phyloP scores from a whole-genome alignment of 1,284 basidiomycete genomes.

The Coniferiporia sulphurascens region DNA sequence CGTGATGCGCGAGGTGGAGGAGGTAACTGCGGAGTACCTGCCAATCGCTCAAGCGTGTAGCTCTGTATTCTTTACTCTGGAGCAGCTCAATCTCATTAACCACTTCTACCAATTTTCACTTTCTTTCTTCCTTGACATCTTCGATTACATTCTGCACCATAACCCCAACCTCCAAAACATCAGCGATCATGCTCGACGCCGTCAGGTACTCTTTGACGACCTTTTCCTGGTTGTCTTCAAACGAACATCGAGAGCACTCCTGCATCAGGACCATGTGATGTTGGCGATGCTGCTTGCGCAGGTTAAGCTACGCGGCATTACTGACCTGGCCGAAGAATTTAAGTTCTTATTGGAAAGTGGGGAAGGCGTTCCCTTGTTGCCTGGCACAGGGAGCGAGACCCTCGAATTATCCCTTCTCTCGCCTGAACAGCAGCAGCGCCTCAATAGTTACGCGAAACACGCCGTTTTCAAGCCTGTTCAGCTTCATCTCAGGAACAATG shows the following conservation, averaged over 20 bases:
- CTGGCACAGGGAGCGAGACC: constrained; percentile 34
- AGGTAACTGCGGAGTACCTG: constrained; percentile 92
- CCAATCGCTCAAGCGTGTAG: constrained; percentile 96
- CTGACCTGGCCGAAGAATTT: constrained; percentile 80
- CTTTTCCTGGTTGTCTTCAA: constrained; percentile 89
- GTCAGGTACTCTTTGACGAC: constrained; percentile 84
- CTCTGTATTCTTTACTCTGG: constrained; percentile 95
- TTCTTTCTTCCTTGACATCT: constrained; percentile 97
- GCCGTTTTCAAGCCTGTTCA: constrained; percentile 76
- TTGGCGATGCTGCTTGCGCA: constrained; percentile 89
- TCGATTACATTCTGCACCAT: constrained; percentile 89
- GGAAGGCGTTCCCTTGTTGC: constrained; percentile 43
- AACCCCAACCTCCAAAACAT: constrained; percentile 86
- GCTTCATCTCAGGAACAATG: constrained; percentile 58
- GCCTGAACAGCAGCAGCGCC: constrained; percentile 63
- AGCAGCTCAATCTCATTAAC: constrained; percentile 90
- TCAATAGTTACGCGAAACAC: constrained; percentile 65
- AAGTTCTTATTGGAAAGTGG: constrained; percentile 89
- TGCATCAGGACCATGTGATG: constrained; percentile 91
- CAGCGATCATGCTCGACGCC: constrained; percentile 69
- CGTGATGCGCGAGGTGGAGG: constrained; percentile 94
- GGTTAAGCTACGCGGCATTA: constrained; percentile 78
- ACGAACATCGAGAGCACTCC: constrained; percentile 85
- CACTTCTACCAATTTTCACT: constrained; percentile 99
- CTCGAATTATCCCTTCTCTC: constrained; percentile 42